These are phyloP conservation scores for Colletotrichum lindemuthianum DNA, from an alignment of 2,329 filamentous ascomycete species.

Conservation along the genomic window DNA sequence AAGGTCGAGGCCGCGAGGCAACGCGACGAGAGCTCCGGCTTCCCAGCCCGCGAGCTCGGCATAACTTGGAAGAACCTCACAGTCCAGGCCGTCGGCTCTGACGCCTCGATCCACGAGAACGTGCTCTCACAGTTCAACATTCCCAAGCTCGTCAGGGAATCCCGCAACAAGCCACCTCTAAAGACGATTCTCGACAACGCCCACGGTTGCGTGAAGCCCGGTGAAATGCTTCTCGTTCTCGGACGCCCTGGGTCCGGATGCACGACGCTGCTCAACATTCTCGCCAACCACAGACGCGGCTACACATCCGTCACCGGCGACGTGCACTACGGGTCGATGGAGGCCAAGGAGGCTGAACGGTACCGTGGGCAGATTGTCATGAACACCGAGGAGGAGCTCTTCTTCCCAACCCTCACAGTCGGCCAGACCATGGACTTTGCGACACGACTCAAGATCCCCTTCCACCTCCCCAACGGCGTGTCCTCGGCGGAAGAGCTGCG, in stretches of 20 bases:
- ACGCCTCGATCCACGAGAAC: slow-evolving; percentile 73
- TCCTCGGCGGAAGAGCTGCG: slow-evolving; percentile 57
- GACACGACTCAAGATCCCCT: slow-evolving; percentile 66
- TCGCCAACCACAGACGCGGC: slow-evolving; percentile 71
- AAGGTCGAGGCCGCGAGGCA: slow-evolving; percentile 56
- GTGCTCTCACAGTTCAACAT: slow-evolving; percentile 69
- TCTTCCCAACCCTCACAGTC: slow-evolving; percentile 76
- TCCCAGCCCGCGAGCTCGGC: slow-evolving; percentile 63
- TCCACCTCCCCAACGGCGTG: slow-evolving; percentile 55
- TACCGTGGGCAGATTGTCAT: slow-evolving; percentile 71
- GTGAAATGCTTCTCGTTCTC: slow-evolving; percentile 77
- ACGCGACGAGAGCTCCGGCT: slow-evolving; percentile 55
- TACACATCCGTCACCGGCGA: slow-evolving; percentile 68
- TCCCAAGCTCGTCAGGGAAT: slow-evolving; percentile 62
- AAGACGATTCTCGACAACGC: slow-evolving; percentile 73
- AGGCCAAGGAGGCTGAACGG: slow-evolving; percentile 57
- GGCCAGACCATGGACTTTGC: slow-evolving; percentile 78
- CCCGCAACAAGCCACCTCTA: slow-evolving; percentile 64
- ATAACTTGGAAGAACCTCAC: slow-evolving; percentile 73
- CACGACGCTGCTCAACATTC: slow-evolving; percentile 75
- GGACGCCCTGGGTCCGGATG: slow-evolving; percentile 77
- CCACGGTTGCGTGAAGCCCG: slow-evolving; percentile 76
- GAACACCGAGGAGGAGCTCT: slow-evolving; percentile 75
- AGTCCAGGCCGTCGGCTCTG: slow-evolving; percentile 69
- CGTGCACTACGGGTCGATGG: slow-evolving; percentile 64